These are phyloP conservation scores for Pisolithus microcarpus DNA, from an alignment of 768 basidiomycete genomes.

Conservation along the genomic window DNA sequence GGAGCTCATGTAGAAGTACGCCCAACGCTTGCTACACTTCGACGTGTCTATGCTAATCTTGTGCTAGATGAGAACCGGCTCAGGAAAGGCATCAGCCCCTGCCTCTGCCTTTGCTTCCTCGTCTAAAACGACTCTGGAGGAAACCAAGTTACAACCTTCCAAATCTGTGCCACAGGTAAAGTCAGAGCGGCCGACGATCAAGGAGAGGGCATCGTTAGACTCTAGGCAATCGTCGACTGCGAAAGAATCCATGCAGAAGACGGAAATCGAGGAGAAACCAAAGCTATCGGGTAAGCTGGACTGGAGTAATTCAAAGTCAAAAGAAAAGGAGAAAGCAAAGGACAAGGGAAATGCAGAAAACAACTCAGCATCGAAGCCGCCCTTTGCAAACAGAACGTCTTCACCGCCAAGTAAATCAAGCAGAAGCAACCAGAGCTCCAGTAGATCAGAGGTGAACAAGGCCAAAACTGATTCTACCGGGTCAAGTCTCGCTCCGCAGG, in stretches of 20 bases:
- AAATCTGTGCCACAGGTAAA: conserved; percentile 9
- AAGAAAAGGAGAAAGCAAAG: conserved; percentile 22
- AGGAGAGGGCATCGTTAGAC: conserved; percentile 21
- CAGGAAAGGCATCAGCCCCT: not conserved
- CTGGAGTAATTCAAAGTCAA: conserved; percentile 53
- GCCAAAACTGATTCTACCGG: not conserved
- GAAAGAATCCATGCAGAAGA: conserved; percentile 14
- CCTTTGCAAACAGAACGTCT: not conserved
- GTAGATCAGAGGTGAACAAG: not conserved
- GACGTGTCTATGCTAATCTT: not conserved
- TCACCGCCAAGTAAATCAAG: not conserved
- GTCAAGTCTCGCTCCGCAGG: conserved; percentile 2
- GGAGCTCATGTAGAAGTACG: conserved; percentile 41
- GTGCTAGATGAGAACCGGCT: conserved; percentile 11
- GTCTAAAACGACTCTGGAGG: conserved; percentile 39
- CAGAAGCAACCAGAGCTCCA: not conserved
- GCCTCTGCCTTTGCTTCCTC: conserved; percentile 24
- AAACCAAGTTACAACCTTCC: conserved; percentile 8
- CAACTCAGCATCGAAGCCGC: conserved; percentile 10
- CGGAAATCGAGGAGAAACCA: conserved; percentile 22
- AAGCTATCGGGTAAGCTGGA: conserved; percentile 47
- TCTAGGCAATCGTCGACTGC: conserved; percentile 20
- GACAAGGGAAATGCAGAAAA: conserved; percentile 4
- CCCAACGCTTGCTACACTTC: not conserved
- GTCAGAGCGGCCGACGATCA: conserved; percentile 9